Percentiles rank a stretch among this genome's conserved stretches.
Evolutionary conservation across 805 yeast species (phyloP).

Genomic region (Schizosaccharomyces osmophilus): DNA sequence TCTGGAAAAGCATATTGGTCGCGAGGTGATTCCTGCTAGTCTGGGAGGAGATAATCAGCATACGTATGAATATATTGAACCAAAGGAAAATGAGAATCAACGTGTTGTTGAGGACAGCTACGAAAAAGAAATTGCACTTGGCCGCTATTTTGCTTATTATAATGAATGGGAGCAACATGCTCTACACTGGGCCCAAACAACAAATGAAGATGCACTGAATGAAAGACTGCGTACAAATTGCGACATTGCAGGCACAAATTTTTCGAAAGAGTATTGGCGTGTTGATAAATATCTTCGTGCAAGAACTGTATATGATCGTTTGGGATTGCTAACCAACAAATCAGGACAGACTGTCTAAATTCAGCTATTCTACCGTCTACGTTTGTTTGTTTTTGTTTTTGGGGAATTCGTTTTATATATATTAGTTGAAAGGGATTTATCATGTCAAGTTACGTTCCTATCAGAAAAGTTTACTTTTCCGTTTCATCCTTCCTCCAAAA

Average conservation of each 20-base stretch:
- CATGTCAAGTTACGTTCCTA: no score
- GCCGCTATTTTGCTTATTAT: conserved; percentile 31
- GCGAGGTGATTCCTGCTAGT: conserved; percentile 35
- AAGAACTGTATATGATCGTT: conserved; percentile 55
- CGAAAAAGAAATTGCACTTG: conserved; percentile 21
- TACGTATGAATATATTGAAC: conserved; percentile 35
- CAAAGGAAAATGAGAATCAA: conserved; percentile 34
- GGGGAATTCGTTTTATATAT: no score
- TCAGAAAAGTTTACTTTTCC: no score
- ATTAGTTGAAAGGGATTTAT: no score
- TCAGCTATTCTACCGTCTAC: no score
- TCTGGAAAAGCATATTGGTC: conserved; percentile 34
- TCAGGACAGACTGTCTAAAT: neutral
- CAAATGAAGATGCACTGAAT: conserved; percentile 20
- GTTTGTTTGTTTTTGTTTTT: no score
- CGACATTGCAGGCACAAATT: conserved; percentile 23
- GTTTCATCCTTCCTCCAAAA: no score
- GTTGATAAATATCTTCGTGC: conserved; percentile 68
- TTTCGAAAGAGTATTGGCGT: conserved; percentile 38
- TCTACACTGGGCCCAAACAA: conserved; percentile 38
- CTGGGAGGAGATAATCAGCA: conserved; percentile 50
- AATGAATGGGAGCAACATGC: conserved; percentile 39
- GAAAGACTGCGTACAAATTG: conserved; percentile 13
- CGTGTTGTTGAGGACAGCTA: conserved; percentile 19
- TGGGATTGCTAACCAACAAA: conserved; percentile 28